Conservation (phyloP, 306 rosid species). For the Rosa chinensis region DNA sequence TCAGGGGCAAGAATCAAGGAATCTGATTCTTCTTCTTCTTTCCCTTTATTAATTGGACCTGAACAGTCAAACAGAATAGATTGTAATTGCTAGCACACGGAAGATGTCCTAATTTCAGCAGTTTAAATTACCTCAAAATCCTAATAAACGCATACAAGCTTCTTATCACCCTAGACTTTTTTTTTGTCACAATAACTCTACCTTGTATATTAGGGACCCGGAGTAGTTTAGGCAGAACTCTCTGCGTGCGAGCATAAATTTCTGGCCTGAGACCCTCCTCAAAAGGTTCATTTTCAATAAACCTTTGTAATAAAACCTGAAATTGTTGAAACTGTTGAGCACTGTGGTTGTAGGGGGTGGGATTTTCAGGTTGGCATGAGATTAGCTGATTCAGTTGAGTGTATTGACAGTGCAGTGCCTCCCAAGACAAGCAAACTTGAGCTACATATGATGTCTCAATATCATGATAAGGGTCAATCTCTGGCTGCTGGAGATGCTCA, state of each 20-base stretch:
- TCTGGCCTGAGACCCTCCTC: constrained; percentile 75
- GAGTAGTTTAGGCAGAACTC: constrained; percentile 65
- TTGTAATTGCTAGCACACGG: not conserved
- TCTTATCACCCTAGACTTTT: not conserved
- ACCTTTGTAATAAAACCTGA: constrained; percentile 89
- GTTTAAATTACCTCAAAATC: not conserved
- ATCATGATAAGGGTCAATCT: constrained; percentile 57
- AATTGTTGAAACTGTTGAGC: constrained; percentile 92
- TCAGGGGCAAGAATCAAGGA: constrained; percentile 66
- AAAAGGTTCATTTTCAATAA: constrained; percentile 91
- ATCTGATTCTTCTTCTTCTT: constrained; percentile 55
- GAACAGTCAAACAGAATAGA: constrained; percentile 20
- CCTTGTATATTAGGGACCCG: constrained; percentile 87
- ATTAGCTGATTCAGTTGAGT: constrained; percentile 74
- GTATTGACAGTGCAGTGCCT: constrained; percentile 94
- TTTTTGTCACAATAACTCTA: constrained; percentile 15
- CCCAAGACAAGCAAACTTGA: constrained; percentile 94
- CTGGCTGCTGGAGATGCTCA: constrained; percentile 71
- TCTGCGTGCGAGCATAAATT: constrained; percentile 71
- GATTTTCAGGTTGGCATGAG: constrained; percentile 74
- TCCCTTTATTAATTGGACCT: constrained; percentile 63
- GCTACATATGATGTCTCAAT: constrained; percentile 90
- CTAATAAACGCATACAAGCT: not conserved
- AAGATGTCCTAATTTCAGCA: not conserved
- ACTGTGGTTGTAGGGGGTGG: constrained; percentile 67